Evolutionary conservation across 192 early-diverging fungal genomes (phyloP).

Genomic region (Irineochytrium annulatum): DNA sequence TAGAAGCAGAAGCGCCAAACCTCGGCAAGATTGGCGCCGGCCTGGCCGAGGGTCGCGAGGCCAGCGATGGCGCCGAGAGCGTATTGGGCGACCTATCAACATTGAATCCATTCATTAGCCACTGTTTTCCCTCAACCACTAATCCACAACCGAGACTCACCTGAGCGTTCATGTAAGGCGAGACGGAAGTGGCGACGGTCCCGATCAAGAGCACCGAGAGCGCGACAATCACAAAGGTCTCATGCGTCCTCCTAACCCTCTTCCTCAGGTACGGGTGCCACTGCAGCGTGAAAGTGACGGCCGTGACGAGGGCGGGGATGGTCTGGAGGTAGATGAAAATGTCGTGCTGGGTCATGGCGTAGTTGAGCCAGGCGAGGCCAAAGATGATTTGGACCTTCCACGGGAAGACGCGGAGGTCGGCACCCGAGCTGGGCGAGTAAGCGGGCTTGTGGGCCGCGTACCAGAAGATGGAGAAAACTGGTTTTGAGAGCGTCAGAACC

Average conservation of each 20-base stretch:
- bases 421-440: slow-evolving; percentile 7
- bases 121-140: too few species aligned
- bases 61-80: not conserved
- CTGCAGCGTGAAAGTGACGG: slow-evolving; percentile 15
- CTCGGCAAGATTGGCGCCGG: not conserved
- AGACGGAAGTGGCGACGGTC: slow-evolving; percentile 19
- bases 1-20: not conserved
- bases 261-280: slow-evolving; percentile 30
- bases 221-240: slow-evolving; percentile 13
- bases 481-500: not conserved
- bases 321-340: slow-evolving; percentile 19
- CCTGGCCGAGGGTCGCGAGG: not conserved
- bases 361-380: slow-evolving; percentile 16
- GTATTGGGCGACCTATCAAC: not conserved
- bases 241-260: slow-evolving; percentile 12
- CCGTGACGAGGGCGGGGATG: slow-evolving; percentile 11
- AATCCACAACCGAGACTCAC: too few species aligned
- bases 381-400: slow-evolving; percentile 22
- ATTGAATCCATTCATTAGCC: too few species aligned
- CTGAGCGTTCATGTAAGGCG: not conserved
- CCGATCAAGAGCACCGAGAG: slow-evolving; percentile 6
- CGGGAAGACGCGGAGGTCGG: slow-evolving; percentile 19
- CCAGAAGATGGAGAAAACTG: slow-evolving; percentile 15
- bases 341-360: slow-evolving; percentile 13
- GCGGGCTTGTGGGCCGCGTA: slow-evolving; percentile 7